Evolutionary conservation across 73 alveolate genomes (phyloP).

Genomic region (Paraurostyla sp.): DNA sequence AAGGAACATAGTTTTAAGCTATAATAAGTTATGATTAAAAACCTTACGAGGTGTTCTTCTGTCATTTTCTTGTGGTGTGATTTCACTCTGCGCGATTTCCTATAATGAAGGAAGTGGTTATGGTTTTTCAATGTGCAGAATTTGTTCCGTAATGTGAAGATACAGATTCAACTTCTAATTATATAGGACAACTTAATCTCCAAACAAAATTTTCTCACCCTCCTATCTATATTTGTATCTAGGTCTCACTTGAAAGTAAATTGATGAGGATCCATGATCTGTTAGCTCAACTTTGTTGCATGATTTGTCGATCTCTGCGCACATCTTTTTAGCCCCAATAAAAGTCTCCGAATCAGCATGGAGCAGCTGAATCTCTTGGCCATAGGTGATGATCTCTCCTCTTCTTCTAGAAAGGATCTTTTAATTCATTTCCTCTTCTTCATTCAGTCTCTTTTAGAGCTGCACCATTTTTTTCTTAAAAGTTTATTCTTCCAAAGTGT

Average conservation of each 20-base stretch:
- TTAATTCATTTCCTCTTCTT: constrained; percentile 69
- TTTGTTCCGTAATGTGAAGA: constrained; percentile 66
- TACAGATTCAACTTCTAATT: constrained; percentile 62
- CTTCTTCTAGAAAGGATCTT: constrained; percentile 37
- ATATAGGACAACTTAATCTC: constrained; percentile 69
- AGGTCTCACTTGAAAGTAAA: constrained; percentile 72
- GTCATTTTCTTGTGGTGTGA: constrained; percentile 59
- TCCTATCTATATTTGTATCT: constrained; percentile 80
- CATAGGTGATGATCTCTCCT: constrained; percentile 75
- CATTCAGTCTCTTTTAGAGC: neutral
- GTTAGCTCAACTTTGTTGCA: constrained; percentile 64
- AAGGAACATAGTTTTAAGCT: constrained; percentile 44
- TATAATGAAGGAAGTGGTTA: neutral
- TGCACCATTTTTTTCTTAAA: constrained; percentile 26
- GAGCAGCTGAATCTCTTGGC: constrained; percentile 68
- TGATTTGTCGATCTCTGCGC: constrained; percentile 69
- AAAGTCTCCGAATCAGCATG: constrained; percentile 66
- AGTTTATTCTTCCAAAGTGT: constrained; percentile 20
- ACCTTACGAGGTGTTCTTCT: constrained; percentile 65
- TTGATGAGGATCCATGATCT: constrained; percentile 31
- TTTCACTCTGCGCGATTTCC: neutral
- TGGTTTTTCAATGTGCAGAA: constrained; percentile 21
- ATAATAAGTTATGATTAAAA: neutral
- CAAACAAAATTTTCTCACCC: constrained; percentile 75
- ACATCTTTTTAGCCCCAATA: constrained; percentile 63